These are phyloP conservation scores for Colletotrichum destructivum DNA, from an alignment of 2,329 filamentous ascomycete species.

Conservation along the genomic window DNA sequence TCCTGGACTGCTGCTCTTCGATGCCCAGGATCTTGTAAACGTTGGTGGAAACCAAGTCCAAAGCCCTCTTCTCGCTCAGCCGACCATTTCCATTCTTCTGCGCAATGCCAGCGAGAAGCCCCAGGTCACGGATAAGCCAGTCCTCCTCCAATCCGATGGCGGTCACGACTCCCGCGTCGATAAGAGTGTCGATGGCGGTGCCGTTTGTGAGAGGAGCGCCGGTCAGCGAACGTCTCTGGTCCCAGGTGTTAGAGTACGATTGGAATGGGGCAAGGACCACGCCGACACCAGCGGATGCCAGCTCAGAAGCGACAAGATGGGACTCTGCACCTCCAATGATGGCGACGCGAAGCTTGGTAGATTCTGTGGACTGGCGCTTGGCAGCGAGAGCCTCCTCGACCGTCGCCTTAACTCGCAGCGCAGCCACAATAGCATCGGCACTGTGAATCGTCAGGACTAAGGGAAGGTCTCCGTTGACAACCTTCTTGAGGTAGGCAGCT, in stretches of 20 bases:
- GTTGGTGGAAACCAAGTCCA: conserved; percentile 71
- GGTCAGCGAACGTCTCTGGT: conserved; percentile 72
- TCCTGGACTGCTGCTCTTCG: conserved; percentile 48
- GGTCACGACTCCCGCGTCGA: conserved; percentile 71
- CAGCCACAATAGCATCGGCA: conserved; percentile 73
- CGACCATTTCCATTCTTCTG: conserved; percentile 70
- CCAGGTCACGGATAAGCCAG: conserved; percentile 74
- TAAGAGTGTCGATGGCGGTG: conserved; percentile 70
- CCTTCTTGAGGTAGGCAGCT: conserved; percentile 65
- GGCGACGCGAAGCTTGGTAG: conserved; percentile 62
- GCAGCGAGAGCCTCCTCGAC: conserved; percentile 62
- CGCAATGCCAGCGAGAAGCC: conserved; percentile 72
- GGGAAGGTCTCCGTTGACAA: conserved; percentile 67
- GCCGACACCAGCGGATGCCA: conserved; percentile 69
- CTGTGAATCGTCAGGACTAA: conserved; percentile 73
- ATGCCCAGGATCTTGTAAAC: conserved; percentile 72
- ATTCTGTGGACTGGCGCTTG: conserved; percentile 32
- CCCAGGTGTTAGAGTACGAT: conserved; percentile 70
- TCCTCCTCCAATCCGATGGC: conserved; percentile 74
- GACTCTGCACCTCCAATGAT: conserved; percentile 76
- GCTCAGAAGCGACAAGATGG: conserved; percentile 70
- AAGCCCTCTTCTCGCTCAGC: conserved; percentile 67
- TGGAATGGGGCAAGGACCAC: conserved; percentile 74
- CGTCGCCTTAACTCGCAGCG: conserved; percentile 71
- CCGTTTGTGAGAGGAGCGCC: conserved; percentile 78